A percentile compares a stretch with the other conserved stretches of the same genome.
phyloP scores from a whole-genome alignment of 352 stramenopile genomes.

The Lagenidium sp. region DNA sequence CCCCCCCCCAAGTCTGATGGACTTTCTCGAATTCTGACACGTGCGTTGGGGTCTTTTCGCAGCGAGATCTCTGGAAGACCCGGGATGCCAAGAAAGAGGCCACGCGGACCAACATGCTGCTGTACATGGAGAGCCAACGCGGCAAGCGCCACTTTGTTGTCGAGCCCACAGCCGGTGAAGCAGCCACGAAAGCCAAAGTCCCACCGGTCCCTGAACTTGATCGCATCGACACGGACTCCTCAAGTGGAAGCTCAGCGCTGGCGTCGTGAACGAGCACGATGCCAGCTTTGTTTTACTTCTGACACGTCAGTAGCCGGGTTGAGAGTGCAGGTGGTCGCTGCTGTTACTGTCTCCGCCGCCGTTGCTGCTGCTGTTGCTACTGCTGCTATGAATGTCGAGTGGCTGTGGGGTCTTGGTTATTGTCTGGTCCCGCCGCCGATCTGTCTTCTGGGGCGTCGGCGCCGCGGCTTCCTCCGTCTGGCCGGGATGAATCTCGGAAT shows the following conservation, averaged over 20 bases:
- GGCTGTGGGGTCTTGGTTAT: no score
- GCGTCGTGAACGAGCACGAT: neutral
- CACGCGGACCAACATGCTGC: conserved; percentile 52
- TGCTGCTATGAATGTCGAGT: no score
- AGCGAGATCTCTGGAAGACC: conserved; percentile 55
- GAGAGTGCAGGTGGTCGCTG: conserved; percentile 1
- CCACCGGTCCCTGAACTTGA: no score
- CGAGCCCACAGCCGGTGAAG: neutral
- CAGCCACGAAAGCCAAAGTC: no score
- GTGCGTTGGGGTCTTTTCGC: neutral
- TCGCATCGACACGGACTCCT: no score
- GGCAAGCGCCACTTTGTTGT: conserved; percentile 48
- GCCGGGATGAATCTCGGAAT: no score
- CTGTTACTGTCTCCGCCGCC: no score
- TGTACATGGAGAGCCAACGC: conserved; percentile 60
- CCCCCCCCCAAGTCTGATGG: neutral
- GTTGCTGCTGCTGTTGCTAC: conserved; percentile 1
- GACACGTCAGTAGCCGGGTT: conserved; percentile 4
- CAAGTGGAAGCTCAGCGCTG: no score
- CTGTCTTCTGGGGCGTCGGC: no score
- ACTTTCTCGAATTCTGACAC: neutral
- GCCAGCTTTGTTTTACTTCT: no score
- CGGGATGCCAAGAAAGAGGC: conserved; percentile 66
- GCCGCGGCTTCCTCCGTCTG: no score
- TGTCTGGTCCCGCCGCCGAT: neutral